These are phyloP conservation scores for Dalechampia spathulata DNA, from an alignment of 441 rosid species.

Conservation along the genomic window DNA sequence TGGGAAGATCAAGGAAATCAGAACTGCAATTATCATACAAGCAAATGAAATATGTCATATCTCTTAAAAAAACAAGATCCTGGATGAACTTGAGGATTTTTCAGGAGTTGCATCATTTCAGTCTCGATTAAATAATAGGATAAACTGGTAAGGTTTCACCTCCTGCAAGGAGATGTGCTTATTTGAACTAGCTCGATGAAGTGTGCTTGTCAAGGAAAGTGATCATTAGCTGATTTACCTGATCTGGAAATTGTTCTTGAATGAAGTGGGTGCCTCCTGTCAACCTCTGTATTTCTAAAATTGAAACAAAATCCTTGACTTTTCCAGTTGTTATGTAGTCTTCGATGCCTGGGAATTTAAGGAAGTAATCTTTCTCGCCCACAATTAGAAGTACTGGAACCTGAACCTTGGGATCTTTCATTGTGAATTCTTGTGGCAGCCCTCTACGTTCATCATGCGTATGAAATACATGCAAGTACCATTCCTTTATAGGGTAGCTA, in stretches of 20 bases:
- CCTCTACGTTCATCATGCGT: conserved; percentile 14
- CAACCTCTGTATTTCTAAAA: conserved; percentile 16
- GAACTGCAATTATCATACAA: no score
- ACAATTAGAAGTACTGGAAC: conserved; percentile 29
- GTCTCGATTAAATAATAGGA: no score
- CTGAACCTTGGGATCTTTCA: conserved; percentile 19
- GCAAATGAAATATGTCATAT: no score
- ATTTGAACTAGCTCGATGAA: not conserved
- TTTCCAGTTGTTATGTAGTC: conserved; percentile 20
- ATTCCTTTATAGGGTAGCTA: no score
- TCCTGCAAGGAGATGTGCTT: not conserved
- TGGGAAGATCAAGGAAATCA: no score
- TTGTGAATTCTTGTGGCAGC: conserved; percentile 2
- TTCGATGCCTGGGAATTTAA: conserved; percentile 27
- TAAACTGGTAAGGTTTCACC: no score
- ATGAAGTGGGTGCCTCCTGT: conserved; percentile 29
- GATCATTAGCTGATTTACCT: conserved; percentile 21
- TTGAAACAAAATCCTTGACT: conserved; percentile 14
- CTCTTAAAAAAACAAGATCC: no score
- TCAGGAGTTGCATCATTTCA: no score
- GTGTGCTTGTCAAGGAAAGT: conserved; percentile 11
- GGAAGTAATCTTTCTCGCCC: conserved; percentile 31
- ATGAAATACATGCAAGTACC: not conserved
- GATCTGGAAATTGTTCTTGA: conserved; percentile 29
- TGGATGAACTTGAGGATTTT: no score